phyloP scores from a whole-genome alignment of 768 basidiomycete species.

The Kwoniella heveanensis region DNA sequence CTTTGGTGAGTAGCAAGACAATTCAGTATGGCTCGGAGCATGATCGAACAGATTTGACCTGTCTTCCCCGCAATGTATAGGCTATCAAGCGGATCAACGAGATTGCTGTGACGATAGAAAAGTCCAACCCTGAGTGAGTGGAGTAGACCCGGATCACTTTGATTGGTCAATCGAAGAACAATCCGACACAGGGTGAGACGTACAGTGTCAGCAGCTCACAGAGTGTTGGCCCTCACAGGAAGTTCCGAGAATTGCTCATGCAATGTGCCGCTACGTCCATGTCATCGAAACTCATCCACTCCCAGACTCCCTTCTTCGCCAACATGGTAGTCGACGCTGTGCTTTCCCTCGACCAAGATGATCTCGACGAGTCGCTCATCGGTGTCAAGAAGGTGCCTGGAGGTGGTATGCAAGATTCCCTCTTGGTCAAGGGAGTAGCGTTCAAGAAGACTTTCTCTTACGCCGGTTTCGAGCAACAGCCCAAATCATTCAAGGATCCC shows the following conservation, averaged over 20 bases:
- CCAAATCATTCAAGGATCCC: constrained; percentile 84
- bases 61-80: too few relatives aligned
- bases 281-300: constrained; percentile 99
- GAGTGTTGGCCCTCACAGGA: too few relatives aligned
- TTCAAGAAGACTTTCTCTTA: constrained; percentile 99
- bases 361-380: constrained; percentile 92
- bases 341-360: constrained; percentile 83
- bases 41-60: too few relatives aligned
- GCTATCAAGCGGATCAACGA: constrained; percentile 83
- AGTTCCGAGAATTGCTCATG: constrained; percentile 88
- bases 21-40: too few relatives aligned
- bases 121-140: constrained; percentile 80
- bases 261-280: constrained; percentile 99
- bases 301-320: constrained; percentile 98
- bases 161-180: too few relatives aligned
- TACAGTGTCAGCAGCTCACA: too few relatives aligned
- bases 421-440: constrained; percentile 83
- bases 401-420: constrained; percentile 95
- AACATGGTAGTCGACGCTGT: constrained; percentile 99
- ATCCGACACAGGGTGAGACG: too few relatives aligned
- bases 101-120: constrained; percentile 87
- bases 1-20: constrained; percentile 72
- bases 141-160: background rate
- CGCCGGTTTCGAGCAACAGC: constrained; percentile 98
- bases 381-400: constrained; percentile 98